Percentiles rank a stretch among this genome's conserved stretches.
Conservation (phyloP, 2,329 filamentous ascomycete species). For the Aspergillus niger region DNA sequence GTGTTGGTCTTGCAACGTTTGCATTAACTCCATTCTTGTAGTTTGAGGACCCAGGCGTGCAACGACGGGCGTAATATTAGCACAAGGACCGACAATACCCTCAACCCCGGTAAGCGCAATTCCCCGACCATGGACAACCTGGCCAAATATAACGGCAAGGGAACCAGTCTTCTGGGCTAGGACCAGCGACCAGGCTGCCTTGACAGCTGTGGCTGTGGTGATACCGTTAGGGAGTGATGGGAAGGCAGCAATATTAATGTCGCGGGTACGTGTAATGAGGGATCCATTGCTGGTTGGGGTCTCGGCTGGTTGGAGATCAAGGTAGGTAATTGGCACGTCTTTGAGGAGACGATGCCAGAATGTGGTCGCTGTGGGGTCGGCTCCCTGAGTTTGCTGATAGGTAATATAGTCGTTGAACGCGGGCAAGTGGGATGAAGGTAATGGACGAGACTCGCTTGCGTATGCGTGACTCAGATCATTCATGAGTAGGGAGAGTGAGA, state of each 20-base stretch:
- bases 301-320: background rate
- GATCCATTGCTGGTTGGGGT: background rate
- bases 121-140: constrained; percentile 55
- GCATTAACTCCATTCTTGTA: constrained; percentile 49
- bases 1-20: constrained; percentile 53
- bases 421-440: background rate
- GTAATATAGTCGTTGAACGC: background rate
- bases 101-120: constrained; percentile 38
- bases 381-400: background rate
- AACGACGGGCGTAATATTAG: constrained; percentile 26
- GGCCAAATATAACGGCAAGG: constrained; percentile 59
- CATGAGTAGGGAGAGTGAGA: background rate
- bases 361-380: background rate
- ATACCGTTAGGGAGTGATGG: constrained; percentile 11
- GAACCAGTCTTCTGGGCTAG: constrained; percentile 54
- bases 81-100: constrained; percentile 22
- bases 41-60: constrained; percentile 7
- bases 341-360: background rate
- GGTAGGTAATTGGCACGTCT: background rate
- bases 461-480: background rate
- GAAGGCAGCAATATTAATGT: background rate
- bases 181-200: constrained; percentile 60
- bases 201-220: constrained; percentile 48
- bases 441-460: background rate
- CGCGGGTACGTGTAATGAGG: background rate